Percentiles rank a stretch among this genome's conserved stretches.
phyloP scores from a whole-genome alignment of 257 asterid species.

The Knoxia roxburghii region DNA sequence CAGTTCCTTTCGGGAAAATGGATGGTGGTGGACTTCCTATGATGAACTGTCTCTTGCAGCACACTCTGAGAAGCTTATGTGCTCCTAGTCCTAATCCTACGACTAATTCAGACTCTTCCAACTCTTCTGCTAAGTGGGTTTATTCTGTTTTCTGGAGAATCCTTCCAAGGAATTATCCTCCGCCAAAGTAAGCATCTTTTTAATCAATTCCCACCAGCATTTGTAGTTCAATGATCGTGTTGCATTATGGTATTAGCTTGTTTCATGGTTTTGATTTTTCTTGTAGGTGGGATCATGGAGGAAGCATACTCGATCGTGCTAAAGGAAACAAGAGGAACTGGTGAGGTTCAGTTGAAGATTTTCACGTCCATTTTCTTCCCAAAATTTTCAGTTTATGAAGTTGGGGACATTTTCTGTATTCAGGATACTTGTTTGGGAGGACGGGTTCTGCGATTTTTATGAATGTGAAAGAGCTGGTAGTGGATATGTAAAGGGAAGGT shows the following conservation, averaged over 20 bases:
- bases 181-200: slow-evolving; percentile 57
- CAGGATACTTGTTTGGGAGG: slow-evolving; percentile 96
- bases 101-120: slow-evolving; percentile 25
- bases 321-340: slow-evolving; percentile 80
- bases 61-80: slow-evolving; percentile 70
- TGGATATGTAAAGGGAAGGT: slow-evolving; percentile 41
- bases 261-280: neutral
- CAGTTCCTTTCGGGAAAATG: slow-evolving; percentile 34
- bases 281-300: slow-evolving; percentile 77
- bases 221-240: neutral
- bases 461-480: slow-evolving; percentile 58
- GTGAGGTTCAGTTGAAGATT: slow-evolving; percentile 21
- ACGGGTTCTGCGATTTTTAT: slow-evolving; percentile 65
- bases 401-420: slow-evolving; percentile 13
- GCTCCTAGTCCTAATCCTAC: too few species aligned
- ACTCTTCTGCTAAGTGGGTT: slow-evolving; percentile 56
- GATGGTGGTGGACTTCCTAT: slow-evolving; percentile 62
- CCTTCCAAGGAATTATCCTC: slow-evolving; percentile 80
- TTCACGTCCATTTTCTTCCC: neutral
- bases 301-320: slow-evolving; percentile 53
- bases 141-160: slow-evolving; percentile 84
- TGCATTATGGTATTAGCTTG: neutral
- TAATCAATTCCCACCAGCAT: neutral
- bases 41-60: slow-evolving; percentile 75
- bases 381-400: neutral